These are phyloP conservation scores for Lathyrus oleraceus DNA, from an alignment of 306 rosid species.

Conservation along the genomic window DNA sequence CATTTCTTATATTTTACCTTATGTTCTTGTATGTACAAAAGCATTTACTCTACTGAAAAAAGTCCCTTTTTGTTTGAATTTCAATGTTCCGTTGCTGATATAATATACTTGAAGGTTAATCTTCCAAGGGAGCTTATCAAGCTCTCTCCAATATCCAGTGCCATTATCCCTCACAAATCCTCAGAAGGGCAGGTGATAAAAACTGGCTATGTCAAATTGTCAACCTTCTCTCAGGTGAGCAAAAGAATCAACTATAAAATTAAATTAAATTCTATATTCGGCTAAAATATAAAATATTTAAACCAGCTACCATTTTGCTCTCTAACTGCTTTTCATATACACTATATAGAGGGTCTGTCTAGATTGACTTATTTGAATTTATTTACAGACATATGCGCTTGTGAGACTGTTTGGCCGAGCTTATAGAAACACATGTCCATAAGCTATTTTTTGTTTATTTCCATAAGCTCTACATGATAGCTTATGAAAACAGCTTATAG, in stretches of 20 bases:
- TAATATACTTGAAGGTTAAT: constrained; percentile 62
- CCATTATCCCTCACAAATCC: constrained; percentile 74
- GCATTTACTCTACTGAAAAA: neutral
- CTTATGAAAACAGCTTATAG: no score
- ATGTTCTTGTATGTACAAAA: constrained; percentile 16
- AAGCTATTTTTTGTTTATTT: no score
- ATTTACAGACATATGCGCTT: no score
- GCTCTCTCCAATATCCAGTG: constrained; percentile 84
- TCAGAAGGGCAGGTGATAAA: constrained; percentile 68
- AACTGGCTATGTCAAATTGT: constrained; percentile 85
- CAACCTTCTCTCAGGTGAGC: constrained; percentile 85
- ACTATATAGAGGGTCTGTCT: neutral
- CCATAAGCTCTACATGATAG: neutral
- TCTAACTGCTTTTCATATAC: neutral
- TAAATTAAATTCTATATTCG: neutral
- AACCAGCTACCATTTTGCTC: neutral
- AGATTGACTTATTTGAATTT: no score
- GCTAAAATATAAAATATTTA: neutral
- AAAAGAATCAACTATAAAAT: neutral
- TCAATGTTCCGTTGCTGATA: neutral
- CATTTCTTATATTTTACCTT: no score
- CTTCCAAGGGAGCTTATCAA: constrained; percentile 80
- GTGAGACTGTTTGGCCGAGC: no score
- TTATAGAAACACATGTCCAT: no score
- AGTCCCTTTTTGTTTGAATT: constrained; percentile 14